Evolutionary conservation across 2,329 filamentous ascomycete species (phyloP).

Genomic region (Botryotinia globosa): DNA sequence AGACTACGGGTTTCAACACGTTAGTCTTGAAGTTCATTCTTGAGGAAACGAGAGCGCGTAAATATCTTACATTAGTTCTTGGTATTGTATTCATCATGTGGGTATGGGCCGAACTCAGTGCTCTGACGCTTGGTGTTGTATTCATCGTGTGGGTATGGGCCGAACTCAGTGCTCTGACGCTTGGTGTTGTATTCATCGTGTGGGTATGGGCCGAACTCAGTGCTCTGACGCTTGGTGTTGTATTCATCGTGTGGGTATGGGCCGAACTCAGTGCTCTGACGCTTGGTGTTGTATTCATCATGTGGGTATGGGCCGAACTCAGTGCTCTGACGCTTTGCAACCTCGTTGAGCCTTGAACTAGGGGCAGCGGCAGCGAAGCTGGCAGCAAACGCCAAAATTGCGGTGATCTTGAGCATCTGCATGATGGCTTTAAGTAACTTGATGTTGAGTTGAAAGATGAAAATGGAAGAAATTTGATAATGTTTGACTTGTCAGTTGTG

Average conservation of each 20-base stretch:
- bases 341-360: neutral
- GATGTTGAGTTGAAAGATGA: neutral
- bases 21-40: neutral
- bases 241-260: no score
- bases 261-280: no score
- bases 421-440: neutral
- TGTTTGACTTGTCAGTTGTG: neutral
- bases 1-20: neutral
- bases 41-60: neutral
- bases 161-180: no score
- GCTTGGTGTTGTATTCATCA: no score
- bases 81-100: no score
- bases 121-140: no score
- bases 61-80: neutral
- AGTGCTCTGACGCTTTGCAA: neutral
- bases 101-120: no score
- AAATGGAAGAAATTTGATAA: neutral
- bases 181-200: no score
- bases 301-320: no score
- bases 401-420: neutral
- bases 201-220: no score
- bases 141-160: no score
- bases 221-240: no score
- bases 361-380: neutral
- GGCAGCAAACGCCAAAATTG: neutral